Evolutionary conservation across 2,329 filamentous ascomycete species (phyloP), one percentile per base, ranked within the genome.

Genomic region (Coniosporium tulheliwenetii): DNA sequence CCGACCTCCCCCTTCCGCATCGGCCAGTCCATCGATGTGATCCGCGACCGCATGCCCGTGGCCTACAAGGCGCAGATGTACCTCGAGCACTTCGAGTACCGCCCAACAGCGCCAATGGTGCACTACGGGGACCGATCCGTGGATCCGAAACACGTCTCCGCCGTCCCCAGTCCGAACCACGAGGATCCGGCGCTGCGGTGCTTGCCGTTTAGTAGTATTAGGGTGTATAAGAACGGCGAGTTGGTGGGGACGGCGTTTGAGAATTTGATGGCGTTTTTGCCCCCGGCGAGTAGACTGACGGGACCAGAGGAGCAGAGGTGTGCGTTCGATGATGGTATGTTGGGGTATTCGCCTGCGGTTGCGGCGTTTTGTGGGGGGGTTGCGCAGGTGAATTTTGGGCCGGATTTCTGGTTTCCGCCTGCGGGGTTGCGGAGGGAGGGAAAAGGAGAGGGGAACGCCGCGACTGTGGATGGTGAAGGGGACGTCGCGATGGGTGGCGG

Each of bases 301-400:
- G 65, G 72, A 5, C 77, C 82, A 47, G 71, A 81, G 35, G 85
- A 83, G 10, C 85, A 84, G 13, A 71, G 91, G 39, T 82, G 91
- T 45, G 85, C 85, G 26, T 77, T 93, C 45, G 91, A 98, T 54
- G 91, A 98, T 54, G 91, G 89, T 31, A 83, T 91, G 71, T 73
- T 95, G 1, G 93, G 91, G 9, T 98, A 98, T 63, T 94, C 93
- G 54, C 91, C 91, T 1, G 85, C 87, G 15, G 77, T 98, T 14
- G 91, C 86, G 50, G 82, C 91, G 15, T 96, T 95, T 63, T 79
- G 83, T 36, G 89, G 87, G 40, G 91, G 89, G 16, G 82, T 87
- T 1, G 87, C 83, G 12, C 84, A 96, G 58, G 80, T 89, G 51
- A 95, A 95, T 60, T 95, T 98, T 55, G 89, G 91, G 1, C 86